Percentiles rank a stretch among this genome's conserved stretches.
Evolutionary conservation across 148 eudicot genomes (phyloP).

Genomic region (Drosera capensis): DNA sequence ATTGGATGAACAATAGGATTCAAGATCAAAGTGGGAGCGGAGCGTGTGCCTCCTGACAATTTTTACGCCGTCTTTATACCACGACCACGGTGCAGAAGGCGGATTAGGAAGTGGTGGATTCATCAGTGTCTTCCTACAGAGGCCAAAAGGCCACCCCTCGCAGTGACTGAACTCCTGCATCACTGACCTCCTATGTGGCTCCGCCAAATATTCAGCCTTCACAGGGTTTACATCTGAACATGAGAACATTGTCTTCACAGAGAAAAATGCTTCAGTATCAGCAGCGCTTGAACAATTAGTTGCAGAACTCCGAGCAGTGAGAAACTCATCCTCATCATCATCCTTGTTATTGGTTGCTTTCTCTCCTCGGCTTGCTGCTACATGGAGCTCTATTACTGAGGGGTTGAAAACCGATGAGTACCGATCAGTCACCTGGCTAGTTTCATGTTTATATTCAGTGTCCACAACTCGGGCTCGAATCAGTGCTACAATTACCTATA

Average conservation of each 20-base stretch:
- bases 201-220: constrained; percentile 14
- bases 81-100: constrained; percentile 79
- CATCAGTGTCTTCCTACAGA: no score
- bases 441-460: no score
- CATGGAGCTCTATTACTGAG: constrained; percentile 20
- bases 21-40: constrained; percentile 34
- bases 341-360: constrained; percentile 8
- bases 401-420: constrained; percentile 30
- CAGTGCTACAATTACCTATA: no score
- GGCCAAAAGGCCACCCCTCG: no score
- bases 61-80: constrained; percentile 71
- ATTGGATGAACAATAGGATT: no score
- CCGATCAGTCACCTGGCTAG: constrained; percentile 15
- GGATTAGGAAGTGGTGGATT: constrained; percentile 91
- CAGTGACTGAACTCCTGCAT: constrained; percentile 51
- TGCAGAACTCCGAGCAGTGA: constrained; percentile 40
- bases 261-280: constrained; percentile 38
- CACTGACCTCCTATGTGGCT: constrained; percentile 24
- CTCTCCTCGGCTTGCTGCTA: constrained; percentile 4
- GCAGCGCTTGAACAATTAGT: constrained; percentile 16
- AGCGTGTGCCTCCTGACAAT: constrained; percentile 71
- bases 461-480: no score
- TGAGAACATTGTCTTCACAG: constrained; percentile 34
- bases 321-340: constrained; percentile 41
- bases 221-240: constrained; percentile 26